A percentile compares a stretch with the other conserved stretches of the same genome.
Conservation (phyloP, 2,329 filamentous ascomycete species). For the Verticillium dahliae region DNA sequence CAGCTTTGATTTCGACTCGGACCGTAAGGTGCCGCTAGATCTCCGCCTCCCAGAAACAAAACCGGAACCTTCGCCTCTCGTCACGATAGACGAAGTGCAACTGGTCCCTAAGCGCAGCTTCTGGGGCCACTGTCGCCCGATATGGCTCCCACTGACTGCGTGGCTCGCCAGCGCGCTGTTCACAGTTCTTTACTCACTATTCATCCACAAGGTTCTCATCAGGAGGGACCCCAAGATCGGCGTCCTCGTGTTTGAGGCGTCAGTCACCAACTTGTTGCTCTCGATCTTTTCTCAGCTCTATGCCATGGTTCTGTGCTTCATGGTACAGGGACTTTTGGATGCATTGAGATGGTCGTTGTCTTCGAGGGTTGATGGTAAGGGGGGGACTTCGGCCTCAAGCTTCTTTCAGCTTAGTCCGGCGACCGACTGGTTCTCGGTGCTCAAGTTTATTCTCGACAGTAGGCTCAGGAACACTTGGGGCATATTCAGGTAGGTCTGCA, state of each 20-base stretch:
- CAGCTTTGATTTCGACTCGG: constrained; percentile 2
- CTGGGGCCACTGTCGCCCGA: not conserved
- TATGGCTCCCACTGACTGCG: constrained; percentile 1
- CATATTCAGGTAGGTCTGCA: not conserved
- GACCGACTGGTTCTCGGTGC: constrained; percentile 8
- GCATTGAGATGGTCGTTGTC: constrained; percentile 7
- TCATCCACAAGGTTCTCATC: constrained; percentile 7
- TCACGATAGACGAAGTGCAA: not conserved
- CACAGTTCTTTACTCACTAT: constrained; percentile 5
- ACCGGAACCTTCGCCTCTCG: not conserved
- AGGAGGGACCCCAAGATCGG: constrained; percentile 4
- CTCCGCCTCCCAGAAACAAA: not conserved
- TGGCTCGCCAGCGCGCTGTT: constrained; percentile 4
- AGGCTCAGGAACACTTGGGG: constrained; percentile 4
- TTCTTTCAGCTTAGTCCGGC: constrained; percentile 8
- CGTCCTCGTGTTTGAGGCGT: constrained; percentile 4
- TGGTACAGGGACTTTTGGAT: constrained; percentile 3
- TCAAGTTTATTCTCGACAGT: constrained; percentile 5
- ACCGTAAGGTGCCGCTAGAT: constrained; percentile 1
- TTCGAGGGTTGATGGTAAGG: not conserved
- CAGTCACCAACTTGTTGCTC: constrained; percentile 5
- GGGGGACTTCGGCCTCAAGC: constrained; percentile 5
- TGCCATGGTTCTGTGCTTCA: constrained; percentile 4
- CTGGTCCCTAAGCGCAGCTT: not conserved
- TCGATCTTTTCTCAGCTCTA: constrained; percentile 6